These are phyloP conservation scores for Neurospora sp. DNA, from an alignment of 495 filamentous ascomycete genomes.

Conservation along the genomic window DNA sequence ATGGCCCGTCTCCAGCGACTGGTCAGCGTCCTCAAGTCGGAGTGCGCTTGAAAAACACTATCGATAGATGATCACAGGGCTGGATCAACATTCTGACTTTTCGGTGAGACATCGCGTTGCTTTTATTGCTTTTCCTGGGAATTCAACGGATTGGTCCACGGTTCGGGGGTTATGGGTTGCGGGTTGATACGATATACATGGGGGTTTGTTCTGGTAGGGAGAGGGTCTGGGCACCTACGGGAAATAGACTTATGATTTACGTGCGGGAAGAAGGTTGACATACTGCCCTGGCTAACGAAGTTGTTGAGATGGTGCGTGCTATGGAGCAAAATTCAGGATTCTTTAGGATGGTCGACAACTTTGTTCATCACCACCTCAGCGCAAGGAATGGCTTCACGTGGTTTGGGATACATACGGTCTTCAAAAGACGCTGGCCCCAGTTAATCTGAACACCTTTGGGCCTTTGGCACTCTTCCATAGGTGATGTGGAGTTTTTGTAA, in stretches of 20 bases:
- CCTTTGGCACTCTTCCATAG: neutral
- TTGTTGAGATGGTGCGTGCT: neutral
- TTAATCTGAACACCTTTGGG: neutral
- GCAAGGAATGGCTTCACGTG: neutral
- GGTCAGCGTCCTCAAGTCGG: constrained; percentile 21
- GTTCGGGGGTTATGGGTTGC: neutral
- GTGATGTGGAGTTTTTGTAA: neutral
- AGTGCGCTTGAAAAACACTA: neutral
- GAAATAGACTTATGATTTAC: neutral
- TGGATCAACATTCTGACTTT: neutral
- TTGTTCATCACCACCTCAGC: neutral
- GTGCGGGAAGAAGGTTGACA: neutral
- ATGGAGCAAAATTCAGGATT: neutral
- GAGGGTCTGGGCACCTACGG: neutral
- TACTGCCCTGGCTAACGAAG: neutral
- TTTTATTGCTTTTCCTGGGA: neutral
- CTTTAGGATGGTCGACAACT: neutral
- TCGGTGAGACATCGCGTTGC: neutral
- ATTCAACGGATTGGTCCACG: neutral
- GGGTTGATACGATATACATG: neutral
- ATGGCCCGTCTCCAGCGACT: constrained; percentile 48
- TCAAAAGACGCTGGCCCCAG: neutral
- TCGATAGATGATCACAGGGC: neutral
- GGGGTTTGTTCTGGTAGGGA: neutral
- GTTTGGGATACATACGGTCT: neutral